Evolutionary conservation across 305 asterid species (phyloP).

Genomic region (Fraxinus nigra): DNA sequence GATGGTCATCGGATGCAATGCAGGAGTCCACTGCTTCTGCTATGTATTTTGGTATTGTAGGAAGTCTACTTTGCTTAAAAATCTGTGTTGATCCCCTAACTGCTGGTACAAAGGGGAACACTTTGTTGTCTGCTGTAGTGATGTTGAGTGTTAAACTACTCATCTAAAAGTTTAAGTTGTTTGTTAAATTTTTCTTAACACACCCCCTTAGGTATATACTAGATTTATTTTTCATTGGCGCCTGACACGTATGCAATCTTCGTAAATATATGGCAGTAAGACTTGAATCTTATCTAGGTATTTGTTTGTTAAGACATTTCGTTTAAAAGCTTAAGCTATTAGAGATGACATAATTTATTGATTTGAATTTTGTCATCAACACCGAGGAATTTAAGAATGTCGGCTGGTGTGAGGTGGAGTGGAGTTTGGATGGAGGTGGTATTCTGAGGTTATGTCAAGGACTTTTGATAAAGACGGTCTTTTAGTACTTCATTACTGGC

Average conservation of each 20-base stretch:
- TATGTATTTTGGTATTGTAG: conserved; percentile 47
- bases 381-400: conserved; percentile 30
- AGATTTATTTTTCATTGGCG: neutral
- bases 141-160: conserved; percentile 25
- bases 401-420: conserved; percentile 31
- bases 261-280: neutral
- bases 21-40: conserved; percentile 42
- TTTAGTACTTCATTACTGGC: conserved; percentile 43
- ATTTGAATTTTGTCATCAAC: neutral
- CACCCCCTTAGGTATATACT: neutral
- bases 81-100: conserved; percentile 42
- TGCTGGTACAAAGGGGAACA: conserved; percentile 53
- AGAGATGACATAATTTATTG: neutral
- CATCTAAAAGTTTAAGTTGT: neutral
- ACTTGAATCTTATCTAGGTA: neutral
- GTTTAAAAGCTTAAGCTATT: neutral
- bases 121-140: conserved; percentile 46
- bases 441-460: conserved; percentile 38
- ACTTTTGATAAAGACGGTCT: conserved; percentile 43
- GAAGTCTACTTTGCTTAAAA: conserved; percentile 39
- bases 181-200: conserved; percentile 15
- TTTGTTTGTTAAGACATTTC: neutral
- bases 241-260: neutral
- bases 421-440: conserved; percentile 30
- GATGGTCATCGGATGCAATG: neutral